Conservation (phyloP, 2,329 filamentous ascomycete species). For the Exophiala phaeomuriformis region DNA sequence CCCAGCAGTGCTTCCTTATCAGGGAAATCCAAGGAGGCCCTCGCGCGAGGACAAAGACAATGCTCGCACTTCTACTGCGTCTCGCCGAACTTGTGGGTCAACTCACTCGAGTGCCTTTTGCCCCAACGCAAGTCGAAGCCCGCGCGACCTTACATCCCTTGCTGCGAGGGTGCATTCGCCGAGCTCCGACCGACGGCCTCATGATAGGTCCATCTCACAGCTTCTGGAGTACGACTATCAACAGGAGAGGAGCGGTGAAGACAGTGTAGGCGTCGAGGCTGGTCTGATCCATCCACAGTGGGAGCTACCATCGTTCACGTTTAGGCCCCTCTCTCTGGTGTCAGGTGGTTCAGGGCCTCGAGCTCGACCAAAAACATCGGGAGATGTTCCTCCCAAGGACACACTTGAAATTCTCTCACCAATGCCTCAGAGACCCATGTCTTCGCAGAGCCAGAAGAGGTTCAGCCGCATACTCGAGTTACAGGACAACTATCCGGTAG, state of each 20-base stretch:
- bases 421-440: constrained; percentile 29
- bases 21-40: background rate
- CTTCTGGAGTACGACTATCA: constrained; percentile 8
- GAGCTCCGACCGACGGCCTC: constrained; percentile 9
- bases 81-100: constrained; percentile 15
- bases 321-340: constrained; percentile 22
- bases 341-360: background rate
- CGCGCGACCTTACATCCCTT: constrained; percentile 25
- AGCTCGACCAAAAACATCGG: constrained; percentile 23
- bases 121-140: constrained; percentile 23
- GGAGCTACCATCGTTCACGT: constrained; percentile 21
- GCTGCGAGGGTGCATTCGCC: constrained; percentile 26
- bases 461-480: constrained; percentile 31
- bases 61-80: constrained; percentile 15
- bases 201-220: constrained; percentile 8
- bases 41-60: constrained; percentile 13
- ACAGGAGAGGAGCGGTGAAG: background rate
- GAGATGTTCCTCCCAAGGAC: constrained; percentile 15
- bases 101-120: constrained; percentile 24
- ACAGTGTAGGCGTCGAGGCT: background rate
- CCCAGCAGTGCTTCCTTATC: background rate
- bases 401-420: constrained; percentile 28
- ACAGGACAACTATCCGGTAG: constrained; percentile 14
- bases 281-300: constrained; percentile 8
- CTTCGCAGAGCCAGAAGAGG: constrained; percentile 28